Percentiles rank a stretch among this genome's conserved stretches.
These are phyloP conservation scores for Aquilaria yunnanensis DNA, from an alignment of 345 rosid genomes.

Conservation along the genomic window DNA sequence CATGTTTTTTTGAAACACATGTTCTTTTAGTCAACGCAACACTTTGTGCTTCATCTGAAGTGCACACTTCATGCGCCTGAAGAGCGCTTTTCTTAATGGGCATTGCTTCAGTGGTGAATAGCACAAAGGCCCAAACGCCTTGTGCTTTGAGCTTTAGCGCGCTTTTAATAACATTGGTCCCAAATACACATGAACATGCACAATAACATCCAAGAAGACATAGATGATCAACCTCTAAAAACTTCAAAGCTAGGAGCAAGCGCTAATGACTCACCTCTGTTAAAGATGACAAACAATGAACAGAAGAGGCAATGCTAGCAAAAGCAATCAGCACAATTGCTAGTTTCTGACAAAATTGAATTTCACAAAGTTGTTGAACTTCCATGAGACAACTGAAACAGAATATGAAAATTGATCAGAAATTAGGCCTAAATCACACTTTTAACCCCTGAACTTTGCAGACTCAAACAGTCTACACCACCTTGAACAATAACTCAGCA, in stretches of 20 bases:
- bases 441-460: too few species aligned
- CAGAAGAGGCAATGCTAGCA: conserved; percentile 8
- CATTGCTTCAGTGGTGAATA: too few species aligned
- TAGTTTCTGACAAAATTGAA: conserved; percentile 6
- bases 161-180: too few species aligned
- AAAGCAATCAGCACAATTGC: conserved; percentile 22
- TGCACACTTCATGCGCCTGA: background rate
- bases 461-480: too few species aligned
- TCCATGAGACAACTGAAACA: conserved; percentile 24
- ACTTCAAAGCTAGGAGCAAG: background rate
- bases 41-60: too few species aligned
- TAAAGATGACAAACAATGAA: conserved; percentile 12
- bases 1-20: background rate
- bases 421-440: background rate
- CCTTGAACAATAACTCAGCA: too few species aligned
- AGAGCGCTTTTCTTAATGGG: background rate
- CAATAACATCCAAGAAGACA: background rate
- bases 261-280: conserved; percentile 16
- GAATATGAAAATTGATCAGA: background rate
- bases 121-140: too few species aligned
- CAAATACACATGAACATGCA: background rate
- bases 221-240: background rate
- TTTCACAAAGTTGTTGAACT: background rate
- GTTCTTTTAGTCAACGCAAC: background rate
- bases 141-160: too few species aligned